Base-by-base conservation (phyloP, 140 eudicot species). In the Erigeron philadelphicus region DNA sequence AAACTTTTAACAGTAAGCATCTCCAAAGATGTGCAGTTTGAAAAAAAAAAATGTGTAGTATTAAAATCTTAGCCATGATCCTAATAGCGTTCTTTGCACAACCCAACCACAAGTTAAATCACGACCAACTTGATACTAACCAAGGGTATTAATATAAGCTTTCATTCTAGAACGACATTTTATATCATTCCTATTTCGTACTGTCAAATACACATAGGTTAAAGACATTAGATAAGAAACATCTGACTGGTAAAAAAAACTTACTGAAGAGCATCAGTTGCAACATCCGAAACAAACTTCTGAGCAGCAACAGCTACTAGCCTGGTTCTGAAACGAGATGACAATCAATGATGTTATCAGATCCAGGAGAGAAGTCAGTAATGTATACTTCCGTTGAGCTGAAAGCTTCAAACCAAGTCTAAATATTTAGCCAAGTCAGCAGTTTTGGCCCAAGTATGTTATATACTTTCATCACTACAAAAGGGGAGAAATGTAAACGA, bases 301-400 rank as follows among this genome's bases (percentile, higher is more conserved):
- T 91, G 97, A n/a, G 97, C 81, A 40, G 97, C 96, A 74, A 90
- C 95, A 13, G 97, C 96, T 13, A 91, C 96, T 68, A 91, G 86
- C 81, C 97, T 84, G 23, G 85, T 85, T 79, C 96, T 89, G 82
- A 69, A 54, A 76, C 46, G 42, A 12, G 19, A 47, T 42, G 70
- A 19, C 17, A 49, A 41, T 15, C 18, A 63, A 3, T 77, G 44
- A 53, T 61, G 64, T 60, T 10, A 11, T 58, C 45, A 66, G 45
- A 61, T 62, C 16, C 58, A 45, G 11, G 8, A 13, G 47, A 65
- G 25, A n/a, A 10, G 23, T 57, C 21, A 9, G n/a, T 59, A 59
- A 5, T 16, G 35, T 12, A 18, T 9, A 16, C 35, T 16, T 18
- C 9, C n/a, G 38, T 16, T 9, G 12, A 45, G 50, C 38, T 2